Evolutionary conservation across 192 early-diverging fungal genomes (phyloP), one percentile per base, ranked within the genome.

Genomic region (Umbelopsis sp.): DNA sequence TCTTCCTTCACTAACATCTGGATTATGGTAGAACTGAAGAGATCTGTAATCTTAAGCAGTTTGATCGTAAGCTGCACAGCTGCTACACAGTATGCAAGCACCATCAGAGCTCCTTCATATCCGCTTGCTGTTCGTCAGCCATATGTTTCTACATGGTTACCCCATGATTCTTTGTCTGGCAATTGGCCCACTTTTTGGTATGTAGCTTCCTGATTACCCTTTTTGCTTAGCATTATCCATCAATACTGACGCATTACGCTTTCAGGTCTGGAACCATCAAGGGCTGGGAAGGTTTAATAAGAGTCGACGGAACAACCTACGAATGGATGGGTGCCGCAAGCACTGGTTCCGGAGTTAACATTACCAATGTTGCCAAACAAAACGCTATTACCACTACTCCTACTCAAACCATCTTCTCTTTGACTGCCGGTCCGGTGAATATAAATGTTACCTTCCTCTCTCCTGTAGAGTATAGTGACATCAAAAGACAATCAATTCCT

Each of bases 121-220:
- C 44, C 65, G 1, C 37, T 66, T 23, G 65, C 65, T n/a, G 65
- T 66, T 11, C 41, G 65, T 15, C 65, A 66, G 44, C 65, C 65
- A 3, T 66, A 66, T 46, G 45, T 66, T 18, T 66, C 65, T 13
- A 66, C 65, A 45, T 66, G 65, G 65, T n/a, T 46, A 3, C 41
- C 46, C 8, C 37, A 35, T 2, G 65, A 66, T 33, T 35, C 27
- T 41, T 47, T 66, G 13, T 23, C 46, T 27, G 65, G 65, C 9
- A 45, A 66, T 20, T 66, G 65, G 65, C 65, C 65, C 41, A 46
- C 41, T 46, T 66, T 66, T 48, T 66, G 65, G 65, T 47, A 21
- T 35, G 55, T 25, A 30, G 27, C 27, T 30, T 30, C 27, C 27
- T 30, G 27, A 30, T 3, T 30, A 30, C 1, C 1, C 27, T 30